Base-by-base conservation (phyloP, 352 stramenopile species). In the Globisporangium heterothallicum region DNA sequence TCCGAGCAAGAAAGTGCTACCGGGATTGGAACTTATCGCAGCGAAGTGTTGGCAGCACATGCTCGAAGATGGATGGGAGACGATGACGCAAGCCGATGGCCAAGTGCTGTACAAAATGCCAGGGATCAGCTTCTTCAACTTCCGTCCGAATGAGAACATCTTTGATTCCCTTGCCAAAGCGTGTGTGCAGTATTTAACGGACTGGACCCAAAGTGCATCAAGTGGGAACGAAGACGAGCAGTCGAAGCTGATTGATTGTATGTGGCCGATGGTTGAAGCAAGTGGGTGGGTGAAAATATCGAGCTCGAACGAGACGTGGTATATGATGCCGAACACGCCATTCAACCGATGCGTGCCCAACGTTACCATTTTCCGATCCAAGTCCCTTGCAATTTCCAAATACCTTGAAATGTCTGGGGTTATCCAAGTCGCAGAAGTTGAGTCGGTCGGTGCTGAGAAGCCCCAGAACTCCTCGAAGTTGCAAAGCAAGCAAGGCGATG, bases 321-420 rank as follows among this genome's bases (percentile, higher is more conserved):
- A 80, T 59, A 71, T 75, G 51, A 82, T 85, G 59, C 70, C 72
- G 18, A 66, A 82, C 58, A 83, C 74, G 38, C 50, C 68, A 1
- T 94, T 92, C 47, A 66, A 78, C 38, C 66, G 79, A 49, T 92
- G 73, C 49, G 56, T 81, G 10, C 81, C 82, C 8, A 88, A 91
- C 49, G 69, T 80, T 14, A 94, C 74, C 12, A 78, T 94, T 45
- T 90, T 92, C 48, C 55, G 68, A 30, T 78, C 71, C 19, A 87
- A 90, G 55, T 36, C 61, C n/a, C 54, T 72, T 18, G 80, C 74
- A 21, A 63, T 90, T 30, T 62, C 66, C 49, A 88, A 77, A 49
- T 88, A 78, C 26, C 46, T 94, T n/a, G 59, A 73, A 34, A 61
- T 49, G 19, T 61, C 22, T 10, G 55, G 55, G 9, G n/a, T 61